phyloP scores from a whole-genome alignment of 306 rosid species.

The Fragaria vesca region DNA sequence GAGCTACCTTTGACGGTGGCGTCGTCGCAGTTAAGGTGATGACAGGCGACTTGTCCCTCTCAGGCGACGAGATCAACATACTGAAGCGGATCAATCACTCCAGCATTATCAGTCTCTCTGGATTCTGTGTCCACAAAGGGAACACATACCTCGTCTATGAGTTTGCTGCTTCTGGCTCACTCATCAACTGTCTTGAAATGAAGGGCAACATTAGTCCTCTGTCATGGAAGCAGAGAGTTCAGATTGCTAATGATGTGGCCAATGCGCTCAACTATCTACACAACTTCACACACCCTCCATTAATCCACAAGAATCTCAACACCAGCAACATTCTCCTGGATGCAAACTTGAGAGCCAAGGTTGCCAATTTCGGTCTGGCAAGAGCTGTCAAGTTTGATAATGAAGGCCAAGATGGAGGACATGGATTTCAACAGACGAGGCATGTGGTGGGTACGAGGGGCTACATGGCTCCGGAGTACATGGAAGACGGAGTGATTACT shows the following conservation, averaged over 20 bases:
- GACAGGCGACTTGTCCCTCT: conserved; percentile 50
- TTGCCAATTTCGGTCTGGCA: conserved; percentile 65
- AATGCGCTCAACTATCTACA: conserved; percentile 77
- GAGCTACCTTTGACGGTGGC: conserved; percentile 58
- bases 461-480: conserved; percentile 75
- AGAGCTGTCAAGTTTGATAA: conserved; percentile 28
- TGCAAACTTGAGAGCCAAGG: conserved; percentile 51
- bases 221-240: conserved; percentile 69
- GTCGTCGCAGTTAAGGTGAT: conserved; percentile 63
- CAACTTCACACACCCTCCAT: conserved; percentile 55
- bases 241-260: conserved; percentile 64
- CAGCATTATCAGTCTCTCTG: conserved; percentile 66
- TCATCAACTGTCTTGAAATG: conserved; percentile 47
- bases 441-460: conserved; percentile 83
- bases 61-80: conserved; percentile 48
- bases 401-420: conserved; percentile 15
- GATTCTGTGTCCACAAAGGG: conserved; percentile 60
- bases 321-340: conserved; percentile 65
- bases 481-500: conserved; percentile 61
- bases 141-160: conserved; percentile 69
- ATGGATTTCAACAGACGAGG: conserved; percentile 49
- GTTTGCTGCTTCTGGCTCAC: conserved; percentile 59
- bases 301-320: conserved; percentile 64
- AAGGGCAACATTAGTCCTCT: conserved; percentile 16
- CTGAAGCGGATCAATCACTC: conserved; percentile 64